phyloP scores from a whole-genome alignment of 1,284 basidiomycete genomes.

The Macrocystidia cucumis region DNA sequence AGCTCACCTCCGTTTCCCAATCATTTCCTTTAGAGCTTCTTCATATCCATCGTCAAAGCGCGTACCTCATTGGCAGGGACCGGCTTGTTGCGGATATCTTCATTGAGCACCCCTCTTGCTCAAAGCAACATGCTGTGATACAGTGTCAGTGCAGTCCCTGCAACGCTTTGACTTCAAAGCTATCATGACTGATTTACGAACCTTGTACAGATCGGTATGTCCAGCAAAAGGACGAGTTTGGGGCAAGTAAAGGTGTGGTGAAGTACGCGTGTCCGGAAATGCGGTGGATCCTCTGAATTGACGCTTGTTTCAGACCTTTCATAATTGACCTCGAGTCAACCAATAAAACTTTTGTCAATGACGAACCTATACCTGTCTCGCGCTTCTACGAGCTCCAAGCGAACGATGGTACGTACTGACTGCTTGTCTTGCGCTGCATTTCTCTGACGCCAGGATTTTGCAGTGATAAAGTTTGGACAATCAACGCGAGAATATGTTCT shows the following conservation, averaged over 20 bases:
- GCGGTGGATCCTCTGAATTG: conserved; percentile 8
- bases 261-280: conserved; percentile 52
- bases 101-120: conserved; percentile 93
- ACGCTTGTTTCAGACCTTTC: conserved; percentile 60
- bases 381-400: conserved; percentile 88
- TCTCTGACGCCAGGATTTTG: conserved; percentile 1
- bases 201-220: conserved; percentile 69
- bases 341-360: conserved; percentile 92
- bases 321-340: conserved; percentile 97
- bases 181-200: conserved; percentile 2
- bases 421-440: conserved; percentile 1
- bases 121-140: conserved; percentile 97
- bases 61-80: conserved; percentile 91
- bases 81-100: conserved; percentile 83
- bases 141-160: conserved; percentile 56
- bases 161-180: background rate
- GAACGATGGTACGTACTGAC: conserved; percentile 65
- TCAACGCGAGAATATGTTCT: conserved; percentile 87
- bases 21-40: conserved; percentile 60
- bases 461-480: conserved; percentile 89
- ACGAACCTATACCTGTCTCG: conserved; percentile 75
- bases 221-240: conserved; percentile 84
- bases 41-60: conserved; percentile 89
- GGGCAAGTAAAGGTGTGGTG: conserved; percentile 64
- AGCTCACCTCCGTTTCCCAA: background rate